Base-by-base conservation (phyloP, 192 early-diverging fungal species). In the Coemansia sp. region DNA sequence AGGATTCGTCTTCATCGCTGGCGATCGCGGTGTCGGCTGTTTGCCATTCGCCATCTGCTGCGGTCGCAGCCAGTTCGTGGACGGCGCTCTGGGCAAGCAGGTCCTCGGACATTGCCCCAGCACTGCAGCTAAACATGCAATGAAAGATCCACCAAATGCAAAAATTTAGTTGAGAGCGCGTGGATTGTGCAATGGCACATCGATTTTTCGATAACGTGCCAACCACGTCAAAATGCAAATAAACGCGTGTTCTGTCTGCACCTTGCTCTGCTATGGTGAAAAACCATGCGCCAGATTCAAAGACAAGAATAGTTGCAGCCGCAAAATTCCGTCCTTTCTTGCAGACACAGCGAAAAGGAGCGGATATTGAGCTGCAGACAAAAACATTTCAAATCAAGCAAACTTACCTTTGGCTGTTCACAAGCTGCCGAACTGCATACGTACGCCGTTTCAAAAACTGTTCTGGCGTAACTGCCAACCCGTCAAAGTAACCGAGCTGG, bases 1-100 rank as follows among this genome's bases (percentile, higher is more conserved):
- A 81, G 28, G 78, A 81, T 40, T 81, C 78, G 31, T 81, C 78
- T 1, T 80, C 25, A 26, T 26, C 71, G 44, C 53, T 57, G 26
- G 12, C 26, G 28, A 38, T 31, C 56, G 40, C 60, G 23, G 34
- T 51, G 21, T 56, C 62, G 23, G 22, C 60, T 17, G 34, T 57
- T 28, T 21, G 20, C 12, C 38, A 2, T 22, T 26, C 46, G 38
- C 36, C 47, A n/a, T n/a, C n/a, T 25, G 57, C 49, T 23, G 26
- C 37, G 12, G 57, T 31, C 57, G 44, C 57, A 19, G 61, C 48
- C 36, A 74, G 51, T 3, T 42, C 58, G 40, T 54, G 44, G 28
- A 52, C 42, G 38, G 72, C 66, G 25, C 17, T 42, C 21, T 36
- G 60, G 44, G 23, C 52, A 15, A 74, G 58, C 57, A 50, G 51